phyloP scores from a whole-genome alignment of 2,329 filamentous ascomycete genomes.

The Fusarium neocosmosporiellum region DNA sequence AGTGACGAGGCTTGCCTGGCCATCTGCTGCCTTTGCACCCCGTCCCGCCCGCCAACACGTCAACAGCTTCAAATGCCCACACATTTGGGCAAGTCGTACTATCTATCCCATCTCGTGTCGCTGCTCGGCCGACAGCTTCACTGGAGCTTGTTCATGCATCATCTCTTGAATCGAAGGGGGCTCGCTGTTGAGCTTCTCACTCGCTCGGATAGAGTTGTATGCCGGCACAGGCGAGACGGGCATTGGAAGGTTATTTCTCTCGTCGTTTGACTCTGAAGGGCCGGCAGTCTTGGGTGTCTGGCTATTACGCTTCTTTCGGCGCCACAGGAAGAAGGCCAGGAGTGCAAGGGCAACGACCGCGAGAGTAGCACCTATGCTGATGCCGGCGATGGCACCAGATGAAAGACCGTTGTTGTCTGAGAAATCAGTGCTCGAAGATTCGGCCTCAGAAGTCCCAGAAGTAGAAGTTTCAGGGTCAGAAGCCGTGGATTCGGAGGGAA shows the following conservation, averaged over 20 bases:
- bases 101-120: conserved; percentile 19
- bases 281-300: neutral
- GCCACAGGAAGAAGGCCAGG: conserved; percentile 22
- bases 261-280: neutral
- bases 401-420: conserved; percentile 3
- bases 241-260: neutral
- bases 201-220: neutral
- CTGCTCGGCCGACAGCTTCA: neutral
- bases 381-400: conserved; percentile 16
- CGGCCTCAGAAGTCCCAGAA: neutral
- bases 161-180: neutral
- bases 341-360: conserved; percentile 12
- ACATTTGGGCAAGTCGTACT: neutral
- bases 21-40: neutral
- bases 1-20: neutral
- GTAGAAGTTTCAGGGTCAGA: neutral
- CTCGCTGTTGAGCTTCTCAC: neutral
- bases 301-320: conserved; percentile 13
- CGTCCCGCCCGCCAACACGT: neutral
- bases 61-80: neutral
- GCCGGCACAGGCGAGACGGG: neutral
- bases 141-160: conserved; percentile 1
- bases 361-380: conserved; percentile 9
- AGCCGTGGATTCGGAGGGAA: neutral
- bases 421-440: neutral